Base-by-base conservation (phyloP, 768 basidiomycete species). In the Sarcomyxa edulis region DNA sequence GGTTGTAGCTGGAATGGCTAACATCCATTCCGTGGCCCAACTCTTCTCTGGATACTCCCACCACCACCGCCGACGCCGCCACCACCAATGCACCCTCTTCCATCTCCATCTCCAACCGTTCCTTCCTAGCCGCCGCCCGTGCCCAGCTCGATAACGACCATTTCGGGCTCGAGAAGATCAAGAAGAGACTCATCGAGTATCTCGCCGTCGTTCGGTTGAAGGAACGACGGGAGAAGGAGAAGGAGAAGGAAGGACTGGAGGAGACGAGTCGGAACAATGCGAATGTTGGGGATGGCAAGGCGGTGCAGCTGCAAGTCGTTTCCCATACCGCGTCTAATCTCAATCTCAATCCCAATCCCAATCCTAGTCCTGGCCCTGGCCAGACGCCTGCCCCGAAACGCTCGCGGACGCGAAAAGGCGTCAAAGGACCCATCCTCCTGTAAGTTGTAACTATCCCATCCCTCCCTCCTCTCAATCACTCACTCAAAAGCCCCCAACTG, bases 91-190 rank as follows among this genome's bases (percentile, higher is more conserved):
- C 53, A 18, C 7, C 35, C 32, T 37, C 23, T 42, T n/a, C 32
- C 42, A 33, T 7, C 35, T 4, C 23, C 43, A 15, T 32, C 42
- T 32, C 36, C 6, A 56, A 78, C 46, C 64, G 64, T 18, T 64
- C 72, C 4, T 89, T 89, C 66, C 69, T 91, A 19, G 44, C 69
- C 20, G 73, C 70, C 25, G 90, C 93, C 19, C 80, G 86, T 16
- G 66, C 66, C 15, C 90, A 88, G 53, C 76, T 97, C 7, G 92
- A 97, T 49, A 71, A 78, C 9, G 93, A 95, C 43, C 93, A 97
- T 57, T 95, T 82, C 49, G 94, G 94, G 1, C 67, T 97, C 12
- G 89, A 93, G 42, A 89, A 87, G 56, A 84, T 97, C 56, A 97
- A 96, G 71, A 82, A 87, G 46, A 72, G 93, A 7, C 60, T 95